Conservation (phyloP, 192 early-diverging fungal species). For the Haplosporangium gracile region DNA sequence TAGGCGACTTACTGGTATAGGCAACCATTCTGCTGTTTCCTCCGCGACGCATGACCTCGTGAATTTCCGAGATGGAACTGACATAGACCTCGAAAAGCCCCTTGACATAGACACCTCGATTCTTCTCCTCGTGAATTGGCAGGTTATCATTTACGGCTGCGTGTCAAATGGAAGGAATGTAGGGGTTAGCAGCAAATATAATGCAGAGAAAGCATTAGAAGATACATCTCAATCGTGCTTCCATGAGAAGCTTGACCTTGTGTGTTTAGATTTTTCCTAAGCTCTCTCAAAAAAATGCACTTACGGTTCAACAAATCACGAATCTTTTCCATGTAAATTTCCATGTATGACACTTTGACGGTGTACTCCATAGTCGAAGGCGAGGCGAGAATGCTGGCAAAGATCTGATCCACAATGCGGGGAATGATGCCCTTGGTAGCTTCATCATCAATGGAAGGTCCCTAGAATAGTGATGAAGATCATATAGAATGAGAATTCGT, state of each 20-base stretch:
- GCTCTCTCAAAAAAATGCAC: constrained; percentile 11
- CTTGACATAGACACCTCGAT: constrained; percentile 97
- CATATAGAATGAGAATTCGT: not conserved
- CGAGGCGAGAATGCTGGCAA: constrained; percentile 90
- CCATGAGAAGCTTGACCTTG: not conserved
- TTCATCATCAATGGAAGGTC: constrained; percentile 93
- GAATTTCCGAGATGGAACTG: constrained; percentile 93
- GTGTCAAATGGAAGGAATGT: constrained; percentile 14
- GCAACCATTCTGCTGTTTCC: constrained; percentile 89
- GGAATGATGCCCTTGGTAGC: constrained; percentile 96
- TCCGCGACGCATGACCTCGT: constrained; percentile 97
- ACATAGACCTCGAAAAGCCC: constrained; percentile 98
- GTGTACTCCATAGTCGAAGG: constrained; percentile 97
- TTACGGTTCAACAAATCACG: constrained; percentile 94
- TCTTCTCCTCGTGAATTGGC: constrained; percentile 98
- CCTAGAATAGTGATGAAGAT: constrained; percentile 61
- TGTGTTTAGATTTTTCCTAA: not conserved
- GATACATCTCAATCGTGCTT: not conserved
- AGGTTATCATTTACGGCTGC: constrained; percentile 89
- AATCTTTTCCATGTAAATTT: constrained; percentile 99
- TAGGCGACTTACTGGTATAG: constrained; percentile 81
- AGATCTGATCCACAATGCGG: constrained; percentile 96
- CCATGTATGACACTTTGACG: constrained; percentile 99
- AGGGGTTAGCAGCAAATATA: not conserved
- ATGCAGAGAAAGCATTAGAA: not conserved